Evolutionary conservation across 2,329 filamentous ascomycete genomes (phyloP).

Genomic region (Plectosphaerella sp.): DNA sequence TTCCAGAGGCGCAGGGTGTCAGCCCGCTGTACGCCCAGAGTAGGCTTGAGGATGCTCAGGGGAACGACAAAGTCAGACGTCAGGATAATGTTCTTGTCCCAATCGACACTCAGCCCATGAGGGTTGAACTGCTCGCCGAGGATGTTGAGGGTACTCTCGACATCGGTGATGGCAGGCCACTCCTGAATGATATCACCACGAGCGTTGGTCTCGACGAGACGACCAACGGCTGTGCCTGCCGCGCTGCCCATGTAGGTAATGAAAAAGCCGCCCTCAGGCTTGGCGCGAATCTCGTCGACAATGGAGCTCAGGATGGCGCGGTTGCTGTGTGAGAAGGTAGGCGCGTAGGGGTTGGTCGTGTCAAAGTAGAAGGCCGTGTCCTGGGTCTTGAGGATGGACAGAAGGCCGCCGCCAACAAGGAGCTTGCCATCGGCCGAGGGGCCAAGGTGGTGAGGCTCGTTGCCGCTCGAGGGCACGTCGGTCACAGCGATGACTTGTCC

Average conservation of each 20-base stretch:
- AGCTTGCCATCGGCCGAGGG: constrained; percentile 52
- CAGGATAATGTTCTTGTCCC: constrained; percentile 50
- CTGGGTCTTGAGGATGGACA: constrained; percentile 56
- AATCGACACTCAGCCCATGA: constrained; percentile 56
- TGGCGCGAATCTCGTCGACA: constrained; percentile 58
- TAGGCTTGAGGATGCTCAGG: constrained; percentile 56
- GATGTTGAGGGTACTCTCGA: constrained; percentile 48
- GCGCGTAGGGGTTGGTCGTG: constrained; percentile 51
- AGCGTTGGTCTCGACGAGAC: constrained; percentile 56
- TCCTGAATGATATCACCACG: constrained; percentile 58
- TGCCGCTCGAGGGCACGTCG: constrained; percentile 55
- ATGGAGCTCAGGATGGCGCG: constrained; percentile 55
- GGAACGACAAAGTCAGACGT: constrained; percentile 62
- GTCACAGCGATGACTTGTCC: constrained; percentile 54
- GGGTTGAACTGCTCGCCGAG: constrained; percentile 57
- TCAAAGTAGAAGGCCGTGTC: constrained; percentile 62
- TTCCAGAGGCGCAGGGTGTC: constrained; percentile 59
- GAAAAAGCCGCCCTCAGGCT: constrained; percentile 58
- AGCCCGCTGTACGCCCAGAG: constrained; percentile 45
- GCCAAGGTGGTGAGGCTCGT: constrained; percentile 56
- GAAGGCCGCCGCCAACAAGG: constrained; percentile 50
- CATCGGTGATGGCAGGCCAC: constrained; percentile 48
- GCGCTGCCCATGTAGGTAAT: constrained; percentile 58
- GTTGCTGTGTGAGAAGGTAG: constrained; percentile 56
- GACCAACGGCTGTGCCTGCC: constrained; percentile 52